These are phyloP conservation scores for Fomitopsis pinicola DNA, from an alignment of 1,284 basidiomycete species.

Conservation along the genomic window DNA sequence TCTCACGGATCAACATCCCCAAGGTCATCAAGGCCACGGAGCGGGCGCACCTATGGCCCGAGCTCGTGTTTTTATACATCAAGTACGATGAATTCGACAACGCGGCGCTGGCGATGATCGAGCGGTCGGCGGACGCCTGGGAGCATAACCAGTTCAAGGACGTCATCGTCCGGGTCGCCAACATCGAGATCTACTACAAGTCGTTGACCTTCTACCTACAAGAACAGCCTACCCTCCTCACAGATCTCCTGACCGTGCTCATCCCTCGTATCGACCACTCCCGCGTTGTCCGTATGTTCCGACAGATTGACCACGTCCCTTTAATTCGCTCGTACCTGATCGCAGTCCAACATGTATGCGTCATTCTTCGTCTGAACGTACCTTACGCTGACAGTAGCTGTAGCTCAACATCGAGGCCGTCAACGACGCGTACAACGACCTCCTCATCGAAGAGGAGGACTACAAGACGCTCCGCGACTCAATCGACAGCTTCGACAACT, in stretches of 20 bases:
- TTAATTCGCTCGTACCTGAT: conserved; percentile 96
- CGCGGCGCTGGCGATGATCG: conserved; percentile 97
- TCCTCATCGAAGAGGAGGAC: conserved; percentile 98
- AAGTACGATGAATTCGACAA: conserved; percentile 98
- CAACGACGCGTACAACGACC: conserved; percentile 96
- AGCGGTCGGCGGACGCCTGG: conserved; percentile 95
- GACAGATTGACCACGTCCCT: conserved; percentile 93
- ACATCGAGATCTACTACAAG: conserved; percentile 97
- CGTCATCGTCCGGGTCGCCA: conserved; percentile 90
- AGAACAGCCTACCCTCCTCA: conserved; percentile 91
- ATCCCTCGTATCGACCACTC: conserved; percentile 92
- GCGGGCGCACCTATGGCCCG: conserved; percentile 98
- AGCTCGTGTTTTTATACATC: conserved; percentile 96
- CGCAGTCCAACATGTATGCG: conserved; percentile 85
- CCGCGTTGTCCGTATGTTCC: conserved; percentile 95
- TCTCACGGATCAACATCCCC: conserved; percentile 94
- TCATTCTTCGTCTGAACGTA: not conserved
- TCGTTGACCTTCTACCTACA: conserved; percentile 86
- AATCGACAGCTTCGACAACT: conserved; percentile 97
- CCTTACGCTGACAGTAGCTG: conserved; percentile 5
- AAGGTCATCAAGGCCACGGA: conserved; percentile 94
- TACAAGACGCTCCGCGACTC: conserved; percentile 95
- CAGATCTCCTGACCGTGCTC: conserved; percentile 89
- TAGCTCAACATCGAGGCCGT: conserved; percentile 94
- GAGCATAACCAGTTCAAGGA: conserved; percentile 99